Evolutionary conservation across 441 rosid genomes (phyloP), one percentile per base, ranked within the genome.

Genomic region (Pelargonium citronellum): DNA sequence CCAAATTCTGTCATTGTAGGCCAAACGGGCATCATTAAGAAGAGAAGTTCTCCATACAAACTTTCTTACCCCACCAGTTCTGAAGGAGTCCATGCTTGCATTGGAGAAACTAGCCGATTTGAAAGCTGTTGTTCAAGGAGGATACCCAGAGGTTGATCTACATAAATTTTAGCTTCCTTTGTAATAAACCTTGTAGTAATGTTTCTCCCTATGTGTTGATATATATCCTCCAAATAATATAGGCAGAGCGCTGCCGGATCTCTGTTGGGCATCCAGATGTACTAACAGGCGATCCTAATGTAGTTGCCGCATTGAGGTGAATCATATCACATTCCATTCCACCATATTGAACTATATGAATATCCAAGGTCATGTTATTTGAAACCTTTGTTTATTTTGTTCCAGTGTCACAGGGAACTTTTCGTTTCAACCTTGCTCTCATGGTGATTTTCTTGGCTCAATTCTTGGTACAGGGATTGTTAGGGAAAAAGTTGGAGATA

Each of bases 211-310:
- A 17, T 72, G 43, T 5, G 20, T 34, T 71, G 43, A 74, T 68
- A 12, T 53, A 64, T 72, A 19, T 39, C 65, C 57, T 71, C 65
- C 62, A 57, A 71, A 71, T 73, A 72, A 57, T 76, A 64, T 78
- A 93, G 97, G 96, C 98, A 69, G 97, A 94, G 77, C 84, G 95
- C 71, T 87, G 96, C 80, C 87, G 98, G 77, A 79, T 93, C 67
- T 91, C 97, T 11, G 71, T 91, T 70, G 96, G 97, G 72, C 86
- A 87, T 78, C 81, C 89, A 61, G 93, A 91, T 72, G 81, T 77
- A 2, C 69, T 91, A 67, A 80, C 76, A 13, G 73, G 53, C 79
- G 95, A 83, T 79, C 87, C 90, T 55, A 92, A 89, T 73, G 77
- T 83, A 72, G 87, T 94, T 83, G 84, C 88, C 22, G 93, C 90